Percentiles rank a stretch among this genome's conserved stretches.
These are phyloP conservation scores for Lotmaria passim DNA, from an alignment of 208 protist species.

Conservation along the genomic window DNA sequence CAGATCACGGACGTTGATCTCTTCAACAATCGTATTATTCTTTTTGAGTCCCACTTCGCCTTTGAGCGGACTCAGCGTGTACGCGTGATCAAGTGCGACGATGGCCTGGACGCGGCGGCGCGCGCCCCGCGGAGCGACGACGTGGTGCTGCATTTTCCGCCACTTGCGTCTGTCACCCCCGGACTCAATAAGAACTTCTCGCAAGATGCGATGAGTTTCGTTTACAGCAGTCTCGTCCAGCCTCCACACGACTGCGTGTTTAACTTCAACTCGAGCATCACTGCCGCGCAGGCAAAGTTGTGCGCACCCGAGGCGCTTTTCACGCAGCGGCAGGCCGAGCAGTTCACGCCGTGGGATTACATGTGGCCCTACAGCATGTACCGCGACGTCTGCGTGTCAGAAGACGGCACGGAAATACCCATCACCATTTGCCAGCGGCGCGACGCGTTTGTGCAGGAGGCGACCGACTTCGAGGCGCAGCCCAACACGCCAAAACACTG, in stretches of 20 bases:
- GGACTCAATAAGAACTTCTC: slow-evolving; percentile 92
- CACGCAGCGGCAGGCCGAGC: slow-evolving; percentile 91
- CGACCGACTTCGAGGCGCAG: slow-evolving; percentile 87
- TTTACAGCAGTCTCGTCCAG: slow-evolving; percentile 88
- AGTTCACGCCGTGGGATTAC: slow-evolving; percentile 93
- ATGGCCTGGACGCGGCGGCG: slow-evolving; percentile 71
- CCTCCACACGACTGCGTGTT: slow-evolving; percentile 86
- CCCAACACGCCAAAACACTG: slow-evolving; percentile 89
- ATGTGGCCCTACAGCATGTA: slow-evolving; percentile 94
- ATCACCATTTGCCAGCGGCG: slow-evolving; percentile 90
- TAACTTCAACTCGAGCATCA: slow-evolving; percentile 84
- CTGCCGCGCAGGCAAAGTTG: slow-evolving; percentile 56
- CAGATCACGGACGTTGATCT: slow-evolving; percentile 90
- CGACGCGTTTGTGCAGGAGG: slow-evolving; percentile 90
- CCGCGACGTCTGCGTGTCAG: slow-evolving; percentile 82
- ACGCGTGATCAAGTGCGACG: slow-evolving; percentile 80
- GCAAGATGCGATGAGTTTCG: slow-evolving; percentile 88
- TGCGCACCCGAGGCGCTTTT: slow-evolving; percentile 84
- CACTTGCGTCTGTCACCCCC: slow-evolving; percentile 72
- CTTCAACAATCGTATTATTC: slow-evolving; percentile 75
- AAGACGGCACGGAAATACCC: slow-evolving; percentile 88
- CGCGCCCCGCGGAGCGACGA: slow-evolving; percentile 57
- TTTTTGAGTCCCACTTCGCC: slow-evolving; percentile 83
- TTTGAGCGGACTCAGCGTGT: slow-evolving; percentile 90
- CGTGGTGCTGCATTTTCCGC: slow-evolving; percentile 88